Base-by-base conservation (phyloP, 2,329 filamentous ascomycete species). In the Cyanodermella asteris region DNA sequence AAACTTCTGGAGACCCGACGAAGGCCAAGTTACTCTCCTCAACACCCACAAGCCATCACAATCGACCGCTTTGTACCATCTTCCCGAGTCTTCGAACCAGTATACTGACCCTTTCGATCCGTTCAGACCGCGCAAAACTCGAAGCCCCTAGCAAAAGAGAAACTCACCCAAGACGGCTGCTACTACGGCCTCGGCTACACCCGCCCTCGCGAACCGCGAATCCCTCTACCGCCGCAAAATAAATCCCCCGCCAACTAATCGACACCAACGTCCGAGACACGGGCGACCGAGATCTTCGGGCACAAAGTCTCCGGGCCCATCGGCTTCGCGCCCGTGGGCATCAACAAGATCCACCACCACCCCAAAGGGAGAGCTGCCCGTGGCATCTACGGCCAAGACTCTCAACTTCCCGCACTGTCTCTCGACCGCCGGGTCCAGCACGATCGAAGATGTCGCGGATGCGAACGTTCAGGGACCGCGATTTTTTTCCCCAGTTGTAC, bases 271-370 rank as follows among this genome's bases (percentile, higher is more conserved):
- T 29, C 21, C 32, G 32, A n/a, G 33, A 35, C 19, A 35, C 62
- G 1, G 44, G 46, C 2, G n/a, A 62, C 62, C 8, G 48, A 46
- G 4, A 63, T 73, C 31, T 72, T 70, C 41, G 61, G 65, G 9
- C 61, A 70, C 40, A 51, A 54, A 24, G 57, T 65, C 9, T 50
- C 56, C 3, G 64, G 64, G 0, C 66, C 67, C 1, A 61, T 72
- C 25, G 64, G 63, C n/a, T 67, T 72, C 36, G 61, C 66, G 0
- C 65, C 66, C 0, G 59, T 72, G 15, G 66, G 67, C 4, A 70
- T 72, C 35, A 70, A 72, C 47, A 60, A 61, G 32, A 72, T 72
- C 35, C 72, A 70, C 45, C 55, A 72, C 35, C n/a, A n/a, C n/a
- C n/a, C 52, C 56, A 0, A 39, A 45, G 1, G 66, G 60, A 19